Evolutionary conservation across 2,329 filamentous ascomycete species (phyloP).

Genomic region (Aspergillus fischeri): DNA sequence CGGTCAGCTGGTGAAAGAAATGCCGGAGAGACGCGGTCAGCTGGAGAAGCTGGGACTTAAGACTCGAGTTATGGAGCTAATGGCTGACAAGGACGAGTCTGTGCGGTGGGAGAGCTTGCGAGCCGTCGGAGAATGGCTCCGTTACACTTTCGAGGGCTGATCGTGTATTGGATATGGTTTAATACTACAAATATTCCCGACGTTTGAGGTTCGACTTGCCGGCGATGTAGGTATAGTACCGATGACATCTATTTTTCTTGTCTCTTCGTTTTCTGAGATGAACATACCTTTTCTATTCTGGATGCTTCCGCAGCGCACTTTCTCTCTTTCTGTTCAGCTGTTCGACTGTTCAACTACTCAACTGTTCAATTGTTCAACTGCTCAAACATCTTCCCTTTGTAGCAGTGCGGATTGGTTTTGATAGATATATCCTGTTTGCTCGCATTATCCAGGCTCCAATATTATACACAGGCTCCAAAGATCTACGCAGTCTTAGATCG

Average conservation of each 20-base stretch:
- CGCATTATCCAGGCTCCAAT: background rate
- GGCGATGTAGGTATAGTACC: constrained; percentile 1
- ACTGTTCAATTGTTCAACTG: background rate
- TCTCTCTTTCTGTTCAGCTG: constrained; percentile 2
- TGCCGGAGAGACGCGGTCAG: constrained; percentile 74
- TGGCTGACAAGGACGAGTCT: constrained; percentile 82
- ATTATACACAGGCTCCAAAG: too few species aligned
- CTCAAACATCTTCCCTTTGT: constrained; percentile 1
- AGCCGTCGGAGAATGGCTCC: constrained; percentile 73
- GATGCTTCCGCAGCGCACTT: constrained; percentile 9
- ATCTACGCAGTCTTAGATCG: background rate
- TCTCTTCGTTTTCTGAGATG: constrained; percentile 1
- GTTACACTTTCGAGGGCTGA: constrained; percentile 61
- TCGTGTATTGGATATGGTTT: constrained; percentile 10
- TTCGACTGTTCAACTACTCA: constrained; percentile 4
- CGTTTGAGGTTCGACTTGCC: background rate
- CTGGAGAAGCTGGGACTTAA: constrained; percentile 84
- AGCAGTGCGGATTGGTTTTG: background rate
- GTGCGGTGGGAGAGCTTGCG: constrained; percentile 90
- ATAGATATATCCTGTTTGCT: background rate
- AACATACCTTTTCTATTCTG: constrained; percentile 2
- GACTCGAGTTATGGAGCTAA: constrained; percentile 84
- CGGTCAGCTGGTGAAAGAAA: constrained; percentile 81
- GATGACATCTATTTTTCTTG: background rate
- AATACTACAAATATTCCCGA: constrained; percentile 7